Evolutionary conservation across 768 basidiomycete genomes (phyloP), one percentile per base, ranked within the genome.

Genomic region (Podaxis sp.): DNA sequence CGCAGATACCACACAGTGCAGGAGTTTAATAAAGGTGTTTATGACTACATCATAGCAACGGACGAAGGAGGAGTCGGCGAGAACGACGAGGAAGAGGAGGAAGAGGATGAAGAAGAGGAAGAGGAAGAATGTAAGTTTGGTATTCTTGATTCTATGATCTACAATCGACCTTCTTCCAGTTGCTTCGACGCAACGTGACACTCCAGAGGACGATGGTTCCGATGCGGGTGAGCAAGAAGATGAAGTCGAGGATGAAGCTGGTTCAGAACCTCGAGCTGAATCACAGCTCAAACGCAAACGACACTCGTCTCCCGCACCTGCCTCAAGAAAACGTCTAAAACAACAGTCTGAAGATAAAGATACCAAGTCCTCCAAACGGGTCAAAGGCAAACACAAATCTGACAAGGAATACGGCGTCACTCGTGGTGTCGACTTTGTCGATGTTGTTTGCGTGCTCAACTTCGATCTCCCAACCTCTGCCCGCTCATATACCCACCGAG

Each of bases 31-130:
- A 92, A 93, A 68, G 97, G 97, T 2, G 93, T 97, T 7, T 99
- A 98, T 69, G 95, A 99, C 72, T 98, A 99, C 73, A 95, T 99
- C 66, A 97, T 99, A 59, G 97, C 97, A 0, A 96, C 96, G 10
- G 96, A 99, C 71, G 97, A 99, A 75, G 87, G 86, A 62, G 85
- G 86, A 0, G 78, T 80, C 3, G 79, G 77, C 3, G 77, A 78
- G 1, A 85, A 85, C 58, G 76, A 79, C 11, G 83, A 77, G 41
- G 73, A 72, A 4, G 75, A 73, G 1, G 75, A 76, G 13, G 78
- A 76, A 17, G 75, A 70, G 13, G 79, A 70, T n/a, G 75, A 71
- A 3, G 73, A 73, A 30, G 77, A 79, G n/a, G 76, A 74, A 8
- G 70, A 70, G 49, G 76, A 76, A 66, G 71, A 76, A 64, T 77